Evolutionary conservation across 805 yeast genomes (phyloP).

Genomic region (Saccharomycopsis malanga): DNA sequence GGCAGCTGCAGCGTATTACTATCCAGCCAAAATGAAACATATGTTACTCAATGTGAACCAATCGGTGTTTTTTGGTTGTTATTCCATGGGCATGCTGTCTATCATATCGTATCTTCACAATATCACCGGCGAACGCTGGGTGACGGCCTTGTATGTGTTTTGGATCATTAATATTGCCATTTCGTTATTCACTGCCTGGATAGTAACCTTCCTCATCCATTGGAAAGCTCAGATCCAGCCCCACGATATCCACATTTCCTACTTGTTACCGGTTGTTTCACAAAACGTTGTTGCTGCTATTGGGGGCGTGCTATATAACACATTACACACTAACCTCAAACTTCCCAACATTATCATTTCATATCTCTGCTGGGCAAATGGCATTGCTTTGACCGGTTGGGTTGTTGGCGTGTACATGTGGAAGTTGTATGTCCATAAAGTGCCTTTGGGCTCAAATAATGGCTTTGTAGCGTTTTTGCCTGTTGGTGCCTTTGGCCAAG

Average conservation of each 20-base stretch:
- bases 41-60: constrained; percentile 37
- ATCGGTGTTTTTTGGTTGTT: constrained; percentile 67
- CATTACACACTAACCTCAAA: constrained; percentile 40
- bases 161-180: constrained; percentile 67
- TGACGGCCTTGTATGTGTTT: constrained; percentile 46
- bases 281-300: constrained; percentile 67
- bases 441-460: constrained; percentile 43
- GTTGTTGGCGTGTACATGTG: constrained; percentile 51
- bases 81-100: constrained; percentile 73
- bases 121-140: constrained; percentile 33
- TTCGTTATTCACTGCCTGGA: constrained; percentile 55
- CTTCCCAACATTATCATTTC: constrained; percentile 47
- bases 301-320: constrained; percentile 49
- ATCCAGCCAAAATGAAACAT: constrained; percentile 26
- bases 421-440: constrained; percentile 49
- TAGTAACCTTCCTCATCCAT: constrained; percentile 45
- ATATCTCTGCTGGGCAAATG: constrained; percentile 61
- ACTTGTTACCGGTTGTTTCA: constrained; percentile 73
- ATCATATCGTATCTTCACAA: constrained; percentile 46
- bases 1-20: constrained; percentile 33
- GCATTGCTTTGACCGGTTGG: constrained; percentile 52
- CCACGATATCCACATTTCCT: constrained; percentile 44
- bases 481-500: constrained; percentile 83
- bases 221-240: constrained; percentile 31
- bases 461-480: constrained; percentile 71